A percentile compares a stretch with the other conserved stretches of the same genome.
Evolutionary conservation across 495 filamentous ascomycete genomes (phyloP).

Genomic region (Staphylotrichum longicolle): DNA sequence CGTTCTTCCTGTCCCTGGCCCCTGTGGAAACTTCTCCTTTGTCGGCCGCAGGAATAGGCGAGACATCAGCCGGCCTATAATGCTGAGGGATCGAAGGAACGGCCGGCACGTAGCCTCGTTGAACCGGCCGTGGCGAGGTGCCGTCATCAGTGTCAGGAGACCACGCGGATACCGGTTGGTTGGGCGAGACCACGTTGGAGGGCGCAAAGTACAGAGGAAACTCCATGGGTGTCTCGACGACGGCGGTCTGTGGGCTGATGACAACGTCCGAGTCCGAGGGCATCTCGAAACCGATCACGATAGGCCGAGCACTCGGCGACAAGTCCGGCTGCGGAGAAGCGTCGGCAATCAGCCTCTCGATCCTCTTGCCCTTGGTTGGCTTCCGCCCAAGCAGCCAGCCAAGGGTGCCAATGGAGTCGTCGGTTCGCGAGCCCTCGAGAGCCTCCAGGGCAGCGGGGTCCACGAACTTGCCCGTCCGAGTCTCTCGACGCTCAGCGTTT

Average conservation of each 20-base stretch:
- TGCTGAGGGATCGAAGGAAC: slow-evolving; percentile 50
- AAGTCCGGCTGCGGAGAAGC: slow-evolving; percentile 48
- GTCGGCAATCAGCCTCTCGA: slow-evolving; percentile 25
- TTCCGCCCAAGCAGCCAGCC: slow-evolving; percentile 43
- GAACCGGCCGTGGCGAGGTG: slow-evolving; percentile 14
- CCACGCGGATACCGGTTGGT: slow-evolving; percentile 62
- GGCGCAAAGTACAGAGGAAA: slow-evolving; percentile 35
- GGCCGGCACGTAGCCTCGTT: slow-evolving; percentile 52
- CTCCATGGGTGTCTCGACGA: slow-evolving; percentile 42
- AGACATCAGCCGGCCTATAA: slow-evolving; percentile 13
- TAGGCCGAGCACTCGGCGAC: slow-evolving; percentile 71
- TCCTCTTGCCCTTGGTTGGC: slow-evolving; percentile 33
- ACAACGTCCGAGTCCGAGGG: slow-evolving; percentile 56
- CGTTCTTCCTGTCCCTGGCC: slow-evolving; percentile 7
- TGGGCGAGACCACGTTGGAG: slow-evolving; percentile 32
- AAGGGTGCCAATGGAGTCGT: slow-evolving; percentile 43
- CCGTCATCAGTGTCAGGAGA: slow-evolving; percentile 47
- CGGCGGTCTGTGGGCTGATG: slow-evolving; percentile 53
- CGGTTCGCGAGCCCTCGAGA: slow-evolving; percentile 43
- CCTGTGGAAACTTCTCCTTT: background rate
- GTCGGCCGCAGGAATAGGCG: slow-evolving; percentile 3
- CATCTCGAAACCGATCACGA: slow-evolving; percentile 76
- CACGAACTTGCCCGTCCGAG: slow-evolving; percentile 44
- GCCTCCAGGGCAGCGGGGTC: slow-evolving; percentile 52
- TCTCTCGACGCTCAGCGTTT: slow-evolving; percentile 22